phyloP scores from a whole-genome alignment of 2,329 filamentous ascomycete species.

The Pseudogymnoascus pannorum region DNA sequence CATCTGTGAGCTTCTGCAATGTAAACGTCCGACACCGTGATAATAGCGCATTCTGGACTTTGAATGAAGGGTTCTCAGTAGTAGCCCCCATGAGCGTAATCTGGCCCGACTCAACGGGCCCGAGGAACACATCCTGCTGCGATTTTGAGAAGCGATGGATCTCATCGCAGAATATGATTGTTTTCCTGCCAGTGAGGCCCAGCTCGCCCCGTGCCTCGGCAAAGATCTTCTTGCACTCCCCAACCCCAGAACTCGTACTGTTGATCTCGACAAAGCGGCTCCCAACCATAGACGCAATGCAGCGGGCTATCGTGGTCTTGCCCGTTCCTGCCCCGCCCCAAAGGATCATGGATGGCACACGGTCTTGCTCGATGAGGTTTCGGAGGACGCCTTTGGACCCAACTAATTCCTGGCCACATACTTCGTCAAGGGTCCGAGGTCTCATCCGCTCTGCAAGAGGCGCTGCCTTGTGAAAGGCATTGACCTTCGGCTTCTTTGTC shows the following conservation, averaged over 20 bases:
- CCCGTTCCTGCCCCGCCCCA: conserved; percentile 80
- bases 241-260: conserved; percentile 79
- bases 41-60: conserved; percentile 78
- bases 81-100: conserved; percentile 92
- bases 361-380: conserved; percentile 75
- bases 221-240: conserved; percentile 89
- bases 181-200: conserved; percentile 74
- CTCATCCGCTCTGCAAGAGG: conserved; percentile 93
- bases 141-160: conserved; percentile 68
- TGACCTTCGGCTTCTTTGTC: conserved; percentile 61
- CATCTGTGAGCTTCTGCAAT: conserved; percentile 63
- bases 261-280: conserved; percentile 93
- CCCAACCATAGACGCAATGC: conserved; percentile 75
- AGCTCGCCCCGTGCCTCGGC: conserved; percentile 75
- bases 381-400: conserved; percentile 77
- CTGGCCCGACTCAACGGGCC: conserved; percentile 82
- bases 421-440: conserved; percentile 73
- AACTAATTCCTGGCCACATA: conserved; percentile 87
- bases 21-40: conserved; percentile 90
- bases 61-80: conserved; percentile 95
- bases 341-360: conserved; percentile 89
- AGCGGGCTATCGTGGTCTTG: conserved; percentile 86
- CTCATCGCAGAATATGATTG: conserved; percentile 96
- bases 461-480: conserved; percentile 58
- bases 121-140: conserved; percentile 92